Percentiles rank a stretch among this genome's conserved stretches.
phyloP scores from a whole-genome alignment of 257 asterid genomes.

The Petrea volubilis region DNA sequence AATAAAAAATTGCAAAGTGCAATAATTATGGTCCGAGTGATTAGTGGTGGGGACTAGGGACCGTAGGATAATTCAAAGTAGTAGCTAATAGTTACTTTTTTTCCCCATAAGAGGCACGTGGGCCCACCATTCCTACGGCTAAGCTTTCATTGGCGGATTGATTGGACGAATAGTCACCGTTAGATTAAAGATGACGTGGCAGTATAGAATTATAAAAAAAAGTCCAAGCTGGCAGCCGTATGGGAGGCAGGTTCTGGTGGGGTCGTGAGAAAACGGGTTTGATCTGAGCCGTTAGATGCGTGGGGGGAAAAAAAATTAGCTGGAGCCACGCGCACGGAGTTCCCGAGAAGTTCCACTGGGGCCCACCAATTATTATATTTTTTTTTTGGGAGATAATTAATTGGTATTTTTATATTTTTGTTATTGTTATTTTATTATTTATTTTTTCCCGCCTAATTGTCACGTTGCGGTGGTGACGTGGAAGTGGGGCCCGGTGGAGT shows the following conservation, averaged over 20 bases:
- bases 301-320: neutral
- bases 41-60: slow-evolving; percentile 22
- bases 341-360: slow-evolving; percentile 39
- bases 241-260: slow-evolving; percentile 23
- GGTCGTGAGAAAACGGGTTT: slow-evolving; percentile 26
- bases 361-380: neutral
- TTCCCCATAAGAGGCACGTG: slow-evolving; percentile 17
- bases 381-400: neutral
- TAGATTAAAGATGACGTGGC: slow-evolving; percentile 36
- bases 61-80: slow-evolving; percentile 29
- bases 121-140: slow-evolving; percentile 31
- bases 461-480: slow-evolving; percentile 39
- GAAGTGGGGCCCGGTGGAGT: slow-evolving; percentile 27
- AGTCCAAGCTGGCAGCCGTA: slow-evolving; percentile 39
- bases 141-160: slow-evolving; percentile 2
- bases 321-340: slow-evolving; percentile 46
- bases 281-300: slow-evolving; percentile 19
- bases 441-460: slow-evolving; percentile 33
- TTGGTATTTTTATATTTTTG: neutral
- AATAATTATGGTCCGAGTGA: slow-evolving; percentile 25
- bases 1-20: neutral
- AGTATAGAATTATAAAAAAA: neutral
- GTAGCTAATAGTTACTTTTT: slow-evolving; percentile 5
- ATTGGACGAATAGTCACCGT: neutral
- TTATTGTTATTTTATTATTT: no score